phyloP scores from a whole-genome alignment of 1,284 basidiomycete species.

The Agroathelia rolfsii region DNA sequence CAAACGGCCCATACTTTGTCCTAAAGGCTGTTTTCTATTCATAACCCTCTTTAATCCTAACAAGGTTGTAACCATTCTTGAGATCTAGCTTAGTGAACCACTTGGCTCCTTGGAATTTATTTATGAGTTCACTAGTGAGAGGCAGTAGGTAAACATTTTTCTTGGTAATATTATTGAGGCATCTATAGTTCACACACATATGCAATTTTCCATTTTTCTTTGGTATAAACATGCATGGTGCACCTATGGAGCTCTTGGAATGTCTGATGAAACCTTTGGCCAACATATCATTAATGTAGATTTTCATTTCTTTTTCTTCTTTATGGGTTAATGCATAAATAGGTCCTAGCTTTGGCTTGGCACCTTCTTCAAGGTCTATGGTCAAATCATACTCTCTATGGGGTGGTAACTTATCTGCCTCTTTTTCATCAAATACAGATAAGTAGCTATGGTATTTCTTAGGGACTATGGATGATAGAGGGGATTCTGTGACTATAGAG shows the following conservation, averaged over 20 bases:
- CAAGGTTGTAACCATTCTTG: slow-evolving; percentile 12
- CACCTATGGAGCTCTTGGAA: slow-evolving; percentile 24
- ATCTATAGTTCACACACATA: slow-evolving; percentile 33
- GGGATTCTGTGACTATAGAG: no score
- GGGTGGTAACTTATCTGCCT: slow-evolving; percentile 18
- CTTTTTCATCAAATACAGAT: no score
- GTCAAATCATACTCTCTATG: slow-evolving; percentile 17
- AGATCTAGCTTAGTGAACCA: slow-evolving; percentile 19
- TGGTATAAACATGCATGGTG: slow-evolving; percentile 35
- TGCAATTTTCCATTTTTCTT: slow-evolving; percentile 35
- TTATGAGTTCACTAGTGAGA: slow-evolving; percentile 26
- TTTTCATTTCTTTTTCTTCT: slow-evolving; percentile 23
- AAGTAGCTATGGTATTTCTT: no score
- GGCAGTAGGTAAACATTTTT: slow-evolving; percentile 31
- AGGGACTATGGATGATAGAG: no score
- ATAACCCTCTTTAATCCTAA: slow-evolving; percentile 9
- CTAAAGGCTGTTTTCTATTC: slow-evolving; percentile 15
- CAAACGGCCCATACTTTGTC: slow-evolving; percentile 6
- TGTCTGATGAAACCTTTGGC: slow-evolving; percentile 22
- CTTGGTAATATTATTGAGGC: slow-evolving; percentile 28
- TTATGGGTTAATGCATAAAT: slow-evolving; percentile 23
- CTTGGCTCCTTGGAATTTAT: slow-evolving; percentile 15
- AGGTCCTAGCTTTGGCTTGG: slow-evolving; percentile 21
- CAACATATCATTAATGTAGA: slow-evolving; percentile 29
- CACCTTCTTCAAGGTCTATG: slow-evolving; percentile 24